A percentile compares a stretch with the other conserved stretches of the same genome.
These are phyloP conservation scores for Aspergillus spinulosporus DNA, from an alignment of 2,329 filamentous ascomycete species.

Conservation along the genomic window DNA sequence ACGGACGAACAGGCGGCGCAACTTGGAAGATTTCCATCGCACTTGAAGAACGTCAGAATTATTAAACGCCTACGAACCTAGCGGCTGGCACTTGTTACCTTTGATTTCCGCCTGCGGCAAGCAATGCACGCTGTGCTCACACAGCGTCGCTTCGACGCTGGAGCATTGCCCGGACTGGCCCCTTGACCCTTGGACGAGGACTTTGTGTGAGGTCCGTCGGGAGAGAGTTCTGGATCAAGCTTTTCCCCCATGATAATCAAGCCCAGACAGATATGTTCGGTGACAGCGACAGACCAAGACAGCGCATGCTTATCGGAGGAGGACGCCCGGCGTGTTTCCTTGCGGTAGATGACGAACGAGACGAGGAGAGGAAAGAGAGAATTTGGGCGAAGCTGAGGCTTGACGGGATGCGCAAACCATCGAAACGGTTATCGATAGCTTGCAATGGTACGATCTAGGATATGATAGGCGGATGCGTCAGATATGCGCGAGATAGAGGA, in stretches of 20 bases:
- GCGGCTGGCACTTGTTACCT: conserved; percentile 45
- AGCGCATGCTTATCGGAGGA: conserved; percentile 25
- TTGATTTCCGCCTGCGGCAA: conserved; percentile 75
- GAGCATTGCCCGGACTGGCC: conserved; percentile 32
- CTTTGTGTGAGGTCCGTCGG: conserved; percentile 20
- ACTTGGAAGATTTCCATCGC: conserved; percentile 85
- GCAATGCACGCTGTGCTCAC: conserved; percentile 84
- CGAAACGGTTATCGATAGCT: conserved; percentile 7
- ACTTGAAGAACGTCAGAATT: conserved; percentile 48
- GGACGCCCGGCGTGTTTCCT: conserved; percentile 12
- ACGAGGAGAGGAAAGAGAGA: background rate
- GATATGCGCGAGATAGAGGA: conserved; percentile 11
- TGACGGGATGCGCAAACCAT: conserved; percentile 10
- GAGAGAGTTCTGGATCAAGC: conserved; percentile 14
- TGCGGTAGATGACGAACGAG: conserved; percentile 2
- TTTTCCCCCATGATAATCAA: conserved; percentile 30
- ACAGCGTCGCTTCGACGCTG: conserved; percentile 65
- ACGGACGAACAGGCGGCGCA: conserved; percentile 96
- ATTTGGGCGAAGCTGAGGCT: conserved; percentile 4
- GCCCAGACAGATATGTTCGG: conserved; percentile 27
- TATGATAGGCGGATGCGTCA: conserved; percentile 15
- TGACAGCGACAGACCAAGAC: conserved; percentile 18
- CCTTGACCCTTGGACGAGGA: conserved; percentile 28
- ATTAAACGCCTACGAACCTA: conserved; percentile 1
- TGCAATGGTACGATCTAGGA: conserved; percentile 13